Evolutionary conservation across 169 alveolate genomes (phyloP).

Genomic region (Toxoplasma gondii): DNA sequence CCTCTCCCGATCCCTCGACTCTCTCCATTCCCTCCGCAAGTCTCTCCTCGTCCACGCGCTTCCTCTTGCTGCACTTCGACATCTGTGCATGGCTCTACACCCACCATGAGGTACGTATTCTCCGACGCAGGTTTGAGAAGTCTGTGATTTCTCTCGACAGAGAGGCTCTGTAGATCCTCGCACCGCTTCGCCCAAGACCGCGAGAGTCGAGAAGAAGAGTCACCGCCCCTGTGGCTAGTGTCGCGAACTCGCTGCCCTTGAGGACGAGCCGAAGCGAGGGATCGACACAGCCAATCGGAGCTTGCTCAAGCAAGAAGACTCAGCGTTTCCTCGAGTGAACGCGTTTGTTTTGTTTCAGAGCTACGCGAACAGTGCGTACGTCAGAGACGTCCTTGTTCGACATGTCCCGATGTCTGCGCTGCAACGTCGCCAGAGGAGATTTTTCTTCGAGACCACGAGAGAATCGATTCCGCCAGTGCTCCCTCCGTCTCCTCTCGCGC

Average conservation of each 20-base stretch:
- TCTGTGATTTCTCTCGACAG: background rate
- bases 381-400: background rate
- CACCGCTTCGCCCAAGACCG: no score
- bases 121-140: background rate
- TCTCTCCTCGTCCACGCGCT: background rate
- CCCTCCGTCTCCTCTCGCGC: background rate
- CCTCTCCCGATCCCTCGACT: no score
- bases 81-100: conserved; percentile 27
- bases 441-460: background rate
- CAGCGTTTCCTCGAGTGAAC: no score
- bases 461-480: background rate
- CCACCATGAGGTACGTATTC: background rate
- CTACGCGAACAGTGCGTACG: background rate
- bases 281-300: no score
- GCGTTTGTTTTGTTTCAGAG: background rate
- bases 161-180: background rate
- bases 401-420: background rate
- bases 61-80: conserved; percentile 15
- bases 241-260: no score
- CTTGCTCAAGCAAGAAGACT: no score
- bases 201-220: no score
- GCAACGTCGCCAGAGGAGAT: background rate
- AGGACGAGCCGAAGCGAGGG: no score
- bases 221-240: no score
- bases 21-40: background rate